phyloP scores from a whole-genome alignment of 192 early-diverging fungal species.

The Coemansia sp. region DNA sequence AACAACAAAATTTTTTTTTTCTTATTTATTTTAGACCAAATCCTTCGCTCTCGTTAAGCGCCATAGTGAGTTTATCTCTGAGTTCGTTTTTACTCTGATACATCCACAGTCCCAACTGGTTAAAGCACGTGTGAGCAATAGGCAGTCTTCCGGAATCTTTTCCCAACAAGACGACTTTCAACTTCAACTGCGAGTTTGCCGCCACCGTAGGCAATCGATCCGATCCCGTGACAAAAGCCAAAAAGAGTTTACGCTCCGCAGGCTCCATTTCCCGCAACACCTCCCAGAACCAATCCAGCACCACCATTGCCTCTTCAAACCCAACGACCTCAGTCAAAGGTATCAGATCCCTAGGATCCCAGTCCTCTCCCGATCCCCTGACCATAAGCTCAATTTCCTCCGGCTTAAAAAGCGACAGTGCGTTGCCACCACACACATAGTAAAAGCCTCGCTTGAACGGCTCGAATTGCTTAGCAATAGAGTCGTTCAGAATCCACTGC shows the following conservation, averaged over 20 bases:
- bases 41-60: constrained; percentile 79
- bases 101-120: constrained; percentile 83
- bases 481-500: constrained; percentile 79
- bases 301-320: constrained; percentile 49
- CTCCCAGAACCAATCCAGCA: constrained; percentile 78
- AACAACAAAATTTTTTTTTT: not conserved
- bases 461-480: constrained; percentile 75
- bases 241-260: constrained; percentile 68
- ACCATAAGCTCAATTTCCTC: constrained; percentile 93
- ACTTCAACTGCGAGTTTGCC: constrained; percentile 56
- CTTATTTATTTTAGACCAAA: constrained; percentile 68
- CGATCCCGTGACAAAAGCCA: constrained; percentile 91
- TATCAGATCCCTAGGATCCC: constrained; percentile 35
- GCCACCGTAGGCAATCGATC: constrained; percentile 86
- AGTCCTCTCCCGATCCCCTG: constrained; percentile 73
- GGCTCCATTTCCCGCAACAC: constrained; percentile 70
- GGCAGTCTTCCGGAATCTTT: constrained; percentile 70
- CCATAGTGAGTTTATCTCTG: constrained; percentile 65
- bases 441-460: constrained; percentile 88
- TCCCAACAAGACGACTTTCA: constrained; percentile 76
- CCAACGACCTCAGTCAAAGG: constrained; percentile 57
- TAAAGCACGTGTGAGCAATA: constrained; percentile 93
- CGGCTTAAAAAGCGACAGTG: constrained; percentile 82
- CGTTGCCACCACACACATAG: constrained; percentile 85
- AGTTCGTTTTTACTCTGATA: constrained; percentile 74